Conservation (phyloP, 1,139 yeast species). For the Hyphopichia pseudoburtonii region DNA sequence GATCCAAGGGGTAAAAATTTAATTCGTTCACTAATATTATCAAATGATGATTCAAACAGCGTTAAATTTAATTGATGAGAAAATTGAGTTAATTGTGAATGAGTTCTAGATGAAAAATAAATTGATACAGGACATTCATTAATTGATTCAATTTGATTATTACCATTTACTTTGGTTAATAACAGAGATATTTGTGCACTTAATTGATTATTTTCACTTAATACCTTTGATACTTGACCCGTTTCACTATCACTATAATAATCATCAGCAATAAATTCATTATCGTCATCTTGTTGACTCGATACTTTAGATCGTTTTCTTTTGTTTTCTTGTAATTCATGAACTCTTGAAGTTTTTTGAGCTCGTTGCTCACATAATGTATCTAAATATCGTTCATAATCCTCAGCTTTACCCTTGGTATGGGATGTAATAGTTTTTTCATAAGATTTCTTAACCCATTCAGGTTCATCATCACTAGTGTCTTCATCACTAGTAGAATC, state of each 20-base stretch:
- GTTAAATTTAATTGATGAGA: conserved; percentile 70
- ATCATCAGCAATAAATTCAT: conserved; percentile 41
- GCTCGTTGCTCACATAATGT: conserved; percentile 17
- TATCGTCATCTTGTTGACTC: conserved; percentile 13
- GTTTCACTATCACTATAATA: conserved; percentile 34
- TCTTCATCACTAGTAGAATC: conserved; percentile 11
- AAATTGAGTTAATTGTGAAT: conserved; percentile 84
- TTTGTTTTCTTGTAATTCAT: conserved; percentile 5
- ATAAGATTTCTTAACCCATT: conserved; percentile 56
- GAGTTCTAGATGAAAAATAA: conserved; percentile 82
- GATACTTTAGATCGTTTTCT: conserved; percentile 6
- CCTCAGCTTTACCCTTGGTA: conserved; percentile 29
- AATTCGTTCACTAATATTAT: conserved; percentile 37
- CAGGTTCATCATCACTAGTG: conserved; percentile 55
- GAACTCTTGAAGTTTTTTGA: conserved; percentile 11
- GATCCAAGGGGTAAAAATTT: conserved; percentile 76
- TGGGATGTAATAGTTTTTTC: conserved; percentile 29
- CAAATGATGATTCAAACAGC: conserved; percentile 60
- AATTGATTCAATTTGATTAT: conserved; percentile 29
- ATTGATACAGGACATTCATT: conserved; percentile 46
- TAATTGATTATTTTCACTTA: conserved; percentile 26
- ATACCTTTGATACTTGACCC: conserved; percentile 8
- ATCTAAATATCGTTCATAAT: conserved; percentile 43
- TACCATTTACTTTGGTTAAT: conserved; percentile 25
- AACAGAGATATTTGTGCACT: conserved; percentile 45